Base-by-base conservation (phyloP, 2,329 filamentous ascomycete genomes). In the Coleophoma eucalyptorum region DNA sequence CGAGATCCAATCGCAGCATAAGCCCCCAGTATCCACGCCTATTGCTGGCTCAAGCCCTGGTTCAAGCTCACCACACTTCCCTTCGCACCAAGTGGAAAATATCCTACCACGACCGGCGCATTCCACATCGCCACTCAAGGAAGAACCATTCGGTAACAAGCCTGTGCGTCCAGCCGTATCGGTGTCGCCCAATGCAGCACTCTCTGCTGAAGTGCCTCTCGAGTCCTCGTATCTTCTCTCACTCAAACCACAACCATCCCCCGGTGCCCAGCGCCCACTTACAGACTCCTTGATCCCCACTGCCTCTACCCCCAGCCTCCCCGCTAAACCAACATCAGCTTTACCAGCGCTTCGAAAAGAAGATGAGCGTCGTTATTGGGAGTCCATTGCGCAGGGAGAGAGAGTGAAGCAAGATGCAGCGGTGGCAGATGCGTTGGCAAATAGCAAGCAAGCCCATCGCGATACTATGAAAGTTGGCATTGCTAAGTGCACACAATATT, bases 281-380 rank as follows among this genome's bases (percentile, higher is more conserved):
- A 26, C 26, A 5, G 26, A 26, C 26, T 16, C 11, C 42, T 46
- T 7, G 42, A 46, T 5, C 42, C 52, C 7, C 33, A 16, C 16
- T 3, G 33, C 45, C 1, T 20, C 44, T 4, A 44, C 45, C 6
- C 16, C 38, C 5, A 26, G 21, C 4, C 49, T 55, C 8, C 52
- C 58, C 4, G 50, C 61, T 7, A 61, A 58, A 48, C 62, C 61
- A 2, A 59, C 59, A 0, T 56, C 54, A 21, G 61, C 56, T 1
- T 48, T 63, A 1, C 46, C 62, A 3, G n/a, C 19, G 13, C 42
- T 62, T 12, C 50, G 62, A 18, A 50, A 54, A 32, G 57, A 58
- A 43, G 61, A 64, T 26, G 46, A 52, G 34, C 46, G 37, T 16
- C 49, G 51, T 43, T 64, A 62, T 19, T 63, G 57, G 58, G 56